phyloP scores from a whole-genome alignment of 352 stramenopile genomes.

The Globisporangium nunn region DNA sequence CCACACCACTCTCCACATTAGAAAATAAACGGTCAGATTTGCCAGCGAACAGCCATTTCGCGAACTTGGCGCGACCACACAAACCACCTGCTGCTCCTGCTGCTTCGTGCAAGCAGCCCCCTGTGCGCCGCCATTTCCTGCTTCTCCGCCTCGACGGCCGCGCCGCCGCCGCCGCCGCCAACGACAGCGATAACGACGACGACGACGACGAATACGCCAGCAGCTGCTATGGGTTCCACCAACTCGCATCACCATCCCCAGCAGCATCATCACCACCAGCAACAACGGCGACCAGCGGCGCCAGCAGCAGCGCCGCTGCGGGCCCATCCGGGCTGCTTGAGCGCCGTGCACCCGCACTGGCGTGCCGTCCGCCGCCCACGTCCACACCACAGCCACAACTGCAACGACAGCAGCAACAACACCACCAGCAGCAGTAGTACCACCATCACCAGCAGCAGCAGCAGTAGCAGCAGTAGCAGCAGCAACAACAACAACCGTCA shows the following conservation, averaged over 20 bases:
- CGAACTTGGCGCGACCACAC: neutral
- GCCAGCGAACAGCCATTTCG: neutral
- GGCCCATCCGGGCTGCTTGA: neutral
- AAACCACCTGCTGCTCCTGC: neutral
- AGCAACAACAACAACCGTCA: neutral
- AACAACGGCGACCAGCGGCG: neutral
- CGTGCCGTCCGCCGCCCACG: constrained; percentile 9
- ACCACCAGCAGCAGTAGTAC: too few relatives aligned
- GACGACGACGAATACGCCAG: neutral
- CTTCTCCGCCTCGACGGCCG: neutral
- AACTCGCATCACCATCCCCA: constrained; percentile 27
- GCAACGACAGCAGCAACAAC: neutral
- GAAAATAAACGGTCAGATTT: neutral
- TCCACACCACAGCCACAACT: neutral
- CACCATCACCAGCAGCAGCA: too few relatives aligned
- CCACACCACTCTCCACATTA: neutral
- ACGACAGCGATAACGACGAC: too few relatives aligned
- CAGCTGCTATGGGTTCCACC: constrained; percentile 24
- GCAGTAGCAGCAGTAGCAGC: too few relatives aligned
- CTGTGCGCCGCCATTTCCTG: constrained; percentile 7
- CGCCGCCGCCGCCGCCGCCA: neutral
- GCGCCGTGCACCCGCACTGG: constrained; percentile 7
- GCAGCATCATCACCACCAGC: constrained; percentile 6
- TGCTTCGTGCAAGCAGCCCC: neutral
- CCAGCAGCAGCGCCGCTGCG: neutral